phyloP scores from a whole-genome alignment of 2,329 filamentous ascomycete species.

The Tolypocladium ophioglossoides region DNA sequence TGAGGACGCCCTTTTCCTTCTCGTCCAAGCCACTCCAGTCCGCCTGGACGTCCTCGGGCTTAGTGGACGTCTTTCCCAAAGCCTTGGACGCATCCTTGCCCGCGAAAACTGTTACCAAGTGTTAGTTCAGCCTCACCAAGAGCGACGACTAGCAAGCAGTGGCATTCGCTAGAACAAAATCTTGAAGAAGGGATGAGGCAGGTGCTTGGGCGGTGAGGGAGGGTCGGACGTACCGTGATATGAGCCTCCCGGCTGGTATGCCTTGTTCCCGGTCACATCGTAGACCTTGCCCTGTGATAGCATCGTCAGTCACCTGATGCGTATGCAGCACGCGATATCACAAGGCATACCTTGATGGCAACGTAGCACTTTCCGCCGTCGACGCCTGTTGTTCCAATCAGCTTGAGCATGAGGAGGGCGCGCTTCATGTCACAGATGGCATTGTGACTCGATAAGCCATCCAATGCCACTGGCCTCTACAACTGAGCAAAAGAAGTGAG shows the following conservation, averaged over 20 bases:
- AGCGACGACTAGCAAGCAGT: background rate
- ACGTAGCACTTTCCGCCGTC: slow-evolving; percentile 57
- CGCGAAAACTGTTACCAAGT: slow-evolving; percentile 61
- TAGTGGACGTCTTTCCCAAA: slow-evolving; percentile 76
- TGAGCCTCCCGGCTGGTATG: slow-evolving; percentile 70
- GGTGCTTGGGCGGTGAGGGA: background rate
- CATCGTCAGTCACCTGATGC: slow-evolving; percentile 1
- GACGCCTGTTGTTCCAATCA: slow-evolving; percentile 35
- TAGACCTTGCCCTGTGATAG: slow-evolving; percentile 70
- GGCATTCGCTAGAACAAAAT: background rate
- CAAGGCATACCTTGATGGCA: slow-evolving; percentile 51
- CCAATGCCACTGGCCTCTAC: background rate
- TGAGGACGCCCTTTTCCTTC: slow-evolving; percentile 72
- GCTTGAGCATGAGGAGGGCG: background rate
- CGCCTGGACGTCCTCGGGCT: slow-evolving; percentile 68
- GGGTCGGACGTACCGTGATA: slow-evolving; percentile 61
- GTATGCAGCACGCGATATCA: background rate
- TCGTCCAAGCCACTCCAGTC: slow-evolving; percentile 78
- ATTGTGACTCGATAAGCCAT: background rate
- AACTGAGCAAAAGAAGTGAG: background rate
- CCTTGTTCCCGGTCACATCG: slow-evolving; percentile 82
- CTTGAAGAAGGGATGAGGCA: background rate
- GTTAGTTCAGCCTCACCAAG: background rate
- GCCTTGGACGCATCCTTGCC: slow-evolving; percentile 94
- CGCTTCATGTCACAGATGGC: background rate